Percentiles rank a stretch among this genome's conserved stretches.
Evolutionary conservation across 768 basidiomycete species (phyloP).

Genomic region (Strobilomyces echinocephalus): DNA sequence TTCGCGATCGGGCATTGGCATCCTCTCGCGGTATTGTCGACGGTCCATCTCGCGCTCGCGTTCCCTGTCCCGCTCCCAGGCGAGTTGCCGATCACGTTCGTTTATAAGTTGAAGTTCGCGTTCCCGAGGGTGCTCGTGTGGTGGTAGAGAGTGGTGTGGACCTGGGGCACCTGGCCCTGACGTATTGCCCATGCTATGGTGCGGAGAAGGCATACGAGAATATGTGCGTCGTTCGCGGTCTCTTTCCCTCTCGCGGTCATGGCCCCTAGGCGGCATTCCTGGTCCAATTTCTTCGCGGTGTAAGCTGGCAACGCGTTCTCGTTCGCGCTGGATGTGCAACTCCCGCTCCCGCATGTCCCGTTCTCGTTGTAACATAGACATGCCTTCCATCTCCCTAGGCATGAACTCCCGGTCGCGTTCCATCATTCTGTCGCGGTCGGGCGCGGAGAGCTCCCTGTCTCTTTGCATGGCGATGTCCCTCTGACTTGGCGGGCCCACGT

Average conservation of each 20-base stretch:
- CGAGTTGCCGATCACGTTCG: slow-evolving; percentile 25
- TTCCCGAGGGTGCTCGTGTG: slow-evolving; percentile 25
- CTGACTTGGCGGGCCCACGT: slow-evolving; percentile 13
- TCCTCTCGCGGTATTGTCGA: slow-evolving; percentile 26
- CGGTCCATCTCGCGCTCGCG: slow-evolving; percentile 25
- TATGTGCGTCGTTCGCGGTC: slow-evolving; percentile 28
- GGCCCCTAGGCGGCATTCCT: slow-evolving; percentile 19
- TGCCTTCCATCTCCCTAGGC: slow-evolving; percentile 23
- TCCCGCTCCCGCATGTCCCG: slow-evolving; percentile 26
- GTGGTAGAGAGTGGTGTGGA: slow-evolving; percentile 15
- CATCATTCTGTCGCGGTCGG: slow-evolving; percentile 23
- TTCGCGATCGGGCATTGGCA: slow-evolving; percentile 20
- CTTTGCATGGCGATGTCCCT: slow-evolving; percentile 23
- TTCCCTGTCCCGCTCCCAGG: slow-evolving; percentile 26
- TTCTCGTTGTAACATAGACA: slow-evolving; percentile 21
- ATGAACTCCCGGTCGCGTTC: slow-evolving; percentile 22
- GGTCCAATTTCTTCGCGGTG: slow-evolving; percentile 25
- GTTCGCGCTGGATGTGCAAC: slow-evolving; percentile 26
- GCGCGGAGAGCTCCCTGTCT: slow-evolving; percentile 19
- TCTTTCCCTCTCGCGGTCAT: slow-evolving; percentile 29
- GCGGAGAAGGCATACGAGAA: slow-evolving; percentile 25
- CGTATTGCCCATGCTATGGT: slow-evolving; percentile 10
- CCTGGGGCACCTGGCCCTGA: slow-evolving; percentile 20
- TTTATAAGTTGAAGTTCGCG: slow-evolving; percentile 19
- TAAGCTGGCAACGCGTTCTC: slow-evolving; percentile 19